Conservation (phyloP, 768 basidiomycete genomes). For the Suillus placidus region DNA sequence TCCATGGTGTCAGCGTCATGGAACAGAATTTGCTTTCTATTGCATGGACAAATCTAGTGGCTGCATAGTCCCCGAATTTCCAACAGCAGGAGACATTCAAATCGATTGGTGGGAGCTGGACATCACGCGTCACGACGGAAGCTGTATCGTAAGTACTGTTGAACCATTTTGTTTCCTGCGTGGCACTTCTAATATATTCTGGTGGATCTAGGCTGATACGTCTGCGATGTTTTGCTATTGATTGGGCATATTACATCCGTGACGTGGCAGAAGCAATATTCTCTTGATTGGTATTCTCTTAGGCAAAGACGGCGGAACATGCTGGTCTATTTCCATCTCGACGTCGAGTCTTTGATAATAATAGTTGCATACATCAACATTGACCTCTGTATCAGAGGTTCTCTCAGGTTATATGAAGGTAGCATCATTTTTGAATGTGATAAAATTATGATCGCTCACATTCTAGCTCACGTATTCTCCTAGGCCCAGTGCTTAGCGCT, state of each 20-base stretch:
- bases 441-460: not conserved
- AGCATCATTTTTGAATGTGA: not conserved
- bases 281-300: not conserved
- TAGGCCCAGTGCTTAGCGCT: not conserved
- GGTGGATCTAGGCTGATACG: not conserved
- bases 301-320: not conserved
- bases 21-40: not conserved
- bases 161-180: not conserved
- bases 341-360: not conserved
- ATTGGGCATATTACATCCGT: not conserved
- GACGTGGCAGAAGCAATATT: not conserved
- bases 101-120: not conserved
- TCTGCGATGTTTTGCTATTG: not conserved
- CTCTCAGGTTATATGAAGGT: not conserved
- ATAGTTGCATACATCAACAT: not conserved
- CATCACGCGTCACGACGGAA: not conserved
- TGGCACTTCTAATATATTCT: not conserved
- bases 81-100: not conserved
- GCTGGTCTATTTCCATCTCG: not conserved
- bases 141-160: not conserved
- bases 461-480: not conserved
- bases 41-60: not conserved
- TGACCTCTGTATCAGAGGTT: not conserved
- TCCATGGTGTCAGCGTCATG: not conserved
- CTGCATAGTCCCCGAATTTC: not conserved